Percentiles rank a stretch among this genome's conserved stretches.
phyloP scores from a whole-genome alignment of 176 grass and related monocot species.

The Cenchrus fungigraminus region DNA sequence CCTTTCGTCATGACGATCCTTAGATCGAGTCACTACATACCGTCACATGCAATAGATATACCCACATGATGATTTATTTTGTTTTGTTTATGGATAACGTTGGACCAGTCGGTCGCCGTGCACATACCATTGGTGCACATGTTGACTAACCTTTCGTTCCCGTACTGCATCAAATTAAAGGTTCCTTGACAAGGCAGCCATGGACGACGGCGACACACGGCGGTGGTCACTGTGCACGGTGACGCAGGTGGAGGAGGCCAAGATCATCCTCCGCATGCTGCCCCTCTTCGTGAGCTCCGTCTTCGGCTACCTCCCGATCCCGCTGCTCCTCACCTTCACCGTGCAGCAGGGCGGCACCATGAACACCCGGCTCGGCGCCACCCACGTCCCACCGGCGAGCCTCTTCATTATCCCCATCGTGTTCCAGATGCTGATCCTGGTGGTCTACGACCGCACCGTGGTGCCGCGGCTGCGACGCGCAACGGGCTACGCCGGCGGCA shows the following conservation, averaged over 20 bases:
- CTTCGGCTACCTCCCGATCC: constrained; percentile 48
- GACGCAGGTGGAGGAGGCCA: constrained; percentile 96
- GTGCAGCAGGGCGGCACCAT: constrained; percentile 60
- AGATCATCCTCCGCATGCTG: constrained; percentile 72
- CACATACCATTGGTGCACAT: no score
- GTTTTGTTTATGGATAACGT: no score
- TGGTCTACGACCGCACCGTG: constrained; percentile 43
- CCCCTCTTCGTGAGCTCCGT: constrained; percentile 65
- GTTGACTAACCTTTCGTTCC: no score
- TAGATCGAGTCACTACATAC: no score
- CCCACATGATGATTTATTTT: no score
- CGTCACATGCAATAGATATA: no score
- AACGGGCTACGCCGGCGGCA: not conserved
- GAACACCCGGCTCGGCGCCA: constrained; percentile 52
- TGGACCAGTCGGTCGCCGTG: no score
- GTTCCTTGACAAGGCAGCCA: no score
- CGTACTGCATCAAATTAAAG: no score
- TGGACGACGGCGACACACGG: no score
- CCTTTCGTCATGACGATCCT: no score
- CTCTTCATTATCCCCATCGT: constrained; percentile 56
- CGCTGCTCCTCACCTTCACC: constrained; percentile 63
- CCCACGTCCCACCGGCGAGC: constrained; percentile 57
- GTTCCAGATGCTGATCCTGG: constrained; percentile 55
- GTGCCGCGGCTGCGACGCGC: not conserved
- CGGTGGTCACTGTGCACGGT: constrained; percentile 58